Evolutionary conservation across 2,329 filamentous ascomycete species (phyloP).

Genomic region (Exophiala sideris): DNA sequence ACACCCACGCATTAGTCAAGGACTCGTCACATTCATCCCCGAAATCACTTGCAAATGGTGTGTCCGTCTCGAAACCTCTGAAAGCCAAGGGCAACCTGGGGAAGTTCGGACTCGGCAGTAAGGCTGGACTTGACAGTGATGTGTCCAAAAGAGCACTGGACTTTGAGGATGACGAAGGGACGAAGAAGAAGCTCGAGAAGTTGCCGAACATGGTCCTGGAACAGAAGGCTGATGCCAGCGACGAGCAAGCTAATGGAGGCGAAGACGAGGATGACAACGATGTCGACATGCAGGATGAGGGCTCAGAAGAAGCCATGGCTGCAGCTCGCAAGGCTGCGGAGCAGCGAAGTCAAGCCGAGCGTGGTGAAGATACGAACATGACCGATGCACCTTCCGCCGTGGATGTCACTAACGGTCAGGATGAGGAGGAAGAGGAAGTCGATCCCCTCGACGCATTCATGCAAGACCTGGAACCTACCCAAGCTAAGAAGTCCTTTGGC

Average conservation of each 20-base stretch:
- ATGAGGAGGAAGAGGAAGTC: slow-evolving; percentile 64
- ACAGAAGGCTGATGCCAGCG: slow-evolving; percentile 48
- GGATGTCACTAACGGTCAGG: slow-evolving; percentile 45
- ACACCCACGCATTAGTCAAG: slow-evolving; percentile 40
- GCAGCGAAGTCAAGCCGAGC: slow-evolving; percentile 56
- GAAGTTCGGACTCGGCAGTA: slow-evolving; percentile 76
- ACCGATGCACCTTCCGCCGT: slow-evolving; percentile 36
- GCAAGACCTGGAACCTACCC: slow-evolving; percentile 61
- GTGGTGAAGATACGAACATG: slow-evolving; percentile 34
- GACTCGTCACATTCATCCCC: slow-evolving; percentile 42
- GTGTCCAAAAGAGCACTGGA: slow-evolving; percentile 75
- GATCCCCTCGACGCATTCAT: slow-evolving; percentile 98
- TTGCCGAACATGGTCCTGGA: slow-evolving; percentile 70
- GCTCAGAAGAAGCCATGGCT: slow-evolving; percentile 79
- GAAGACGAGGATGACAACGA: slow-evolving; percentile 65
- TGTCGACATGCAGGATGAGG: slow-evolving; percentile 70
- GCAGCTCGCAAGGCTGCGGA: slow-evolving; percentile 82
- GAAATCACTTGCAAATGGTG: slow-evolving; percentile 37
- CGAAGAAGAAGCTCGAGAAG: slow-evolving; percentile 84
- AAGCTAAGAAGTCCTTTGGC: slow-evolving; percentile 29
- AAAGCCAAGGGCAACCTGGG: slow-evolving; percentile 72
- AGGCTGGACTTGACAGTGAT: slow-evolving; percentile 61
- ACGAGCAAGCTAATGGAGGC: slow-evolving; percentile 59
- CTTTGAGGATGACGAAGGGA: slow-evolving; percentile 83
- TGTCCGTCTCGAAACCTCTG: slow-evolving; percentile 37